phyloP scores from a whole-genome alignment of 495 filamentous ascomycete genomes.

The Echria macrotheca region DNA sequence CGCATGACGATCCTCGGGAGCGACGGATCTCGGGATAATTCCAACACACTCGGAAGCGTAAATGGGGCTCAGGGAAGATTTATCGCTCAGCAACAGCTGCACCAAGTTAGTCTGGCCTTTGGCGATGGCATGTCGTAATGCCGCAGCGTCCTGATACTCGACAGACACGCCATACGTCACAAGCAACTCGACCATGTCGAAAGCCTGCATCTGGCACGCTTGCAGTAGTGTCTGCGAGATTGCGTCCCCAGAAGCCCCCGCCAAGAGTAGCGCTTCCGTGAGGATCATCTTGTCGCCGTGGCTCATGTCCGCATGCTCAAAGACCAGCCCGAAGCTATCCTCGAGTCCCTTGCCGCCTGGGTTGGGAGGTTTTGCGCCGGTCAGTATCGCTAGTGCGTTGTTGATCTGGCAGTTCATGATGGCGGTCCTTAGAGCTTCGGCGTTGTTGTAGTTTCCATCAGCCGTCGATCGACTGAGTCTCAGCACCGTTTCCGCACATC shows the following conservation, averaged over 20 bases:
- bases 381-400: constrained; percentile 40
- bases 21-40: constrained; percentile 36
- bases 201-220: constrained; percentile 32
- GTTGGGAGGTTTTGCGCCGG: constrained; percentile 34
- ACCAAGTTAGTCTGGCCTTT: constrained; percentile 34
- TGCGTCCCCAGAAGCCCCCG: constrained; percentile 37
- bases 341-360: constrained; percentile 31
- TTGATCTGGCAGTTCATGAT: constrained; percentile 37
- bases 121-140: constrained; percentile 32
- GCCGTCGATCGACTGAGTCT: constrained; percentile 40
- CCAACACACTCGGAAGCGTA: constrained; percentile 40
- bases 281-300: constrained; percentile 40
- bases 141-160: constrained; percentile 37
- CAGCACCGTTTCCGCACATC: constrained; percentile 39
- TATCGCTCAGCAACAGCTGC: constrained; percentile 33
- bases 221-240: constrained; percentile 34
- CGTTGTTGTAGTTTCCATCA: constrained; percentile 39
- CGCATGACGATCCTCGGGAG: constrained; percentile 36
- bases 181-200: constrained; percentile 43
- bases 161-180: constrained; percentile 41
- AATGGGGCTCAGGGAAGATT: constrained; percentile 27
- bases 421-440: constrained; percentile 40
- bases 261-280: constrained; percentile 41
- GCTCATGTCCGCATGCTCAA: constrained; percentile 33
- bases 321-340: constrained; percentile 35